These are phyloP conservation scores for Mycena indigotica DNA, from an alignment of 768 basidiomycete genomes.

Conservation along the genomic window DNA sequence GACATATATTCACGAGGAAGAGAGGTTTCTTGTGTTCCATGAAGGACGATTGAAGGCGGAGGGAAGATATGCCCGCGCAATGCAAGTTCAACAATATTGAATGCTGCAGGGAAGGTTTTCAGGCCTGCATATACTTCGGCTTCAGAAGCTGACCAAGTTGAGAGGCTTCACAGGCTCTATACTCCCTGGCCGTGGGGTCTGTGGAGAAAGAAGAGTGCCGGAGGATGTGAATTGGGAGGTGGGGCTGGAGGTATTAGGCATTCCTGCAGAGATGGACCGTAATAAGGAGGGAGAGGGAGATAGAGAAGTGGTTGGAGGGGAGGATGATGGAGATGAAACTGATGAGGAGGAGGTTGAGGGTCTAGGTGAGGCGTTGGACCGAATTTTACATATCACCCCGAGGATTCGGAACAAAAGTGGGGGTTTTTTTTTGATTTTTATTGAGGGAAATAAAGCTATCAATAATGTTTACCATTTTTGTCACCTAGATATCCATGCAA, in stretches of 20 bases:
- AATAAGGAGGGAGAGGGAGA: not conserved
- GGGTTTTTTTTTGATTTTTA: too few relatives aligned
- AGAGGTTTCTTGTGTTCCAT: not conserved
- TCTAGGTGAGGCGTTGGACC: not conserved
- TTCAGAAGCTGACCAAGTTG: constrained; percentile 1
- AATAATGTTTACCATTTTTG: too few relatives aligned
- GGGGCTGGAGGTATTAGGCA: not conserved
- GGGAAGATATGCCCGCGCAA: constrained; percentile 1
- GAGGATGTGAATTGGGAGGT: not conserved
- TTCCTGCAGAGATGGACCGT: not conserved
- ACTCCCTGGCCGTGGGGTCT: not conserved
- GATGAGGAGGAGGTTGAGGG: not conserved
- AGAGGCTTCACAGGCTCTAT: constrained; percentile 11
- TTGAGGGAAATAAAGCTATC: too few relatives aligned
- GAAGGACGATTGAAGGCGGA: not conserved
- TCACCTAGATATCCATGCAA: too few relatives aligned
- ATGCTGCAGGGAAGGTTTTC: constrained; percentile 9
- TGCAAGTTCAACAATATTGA: constrained; percentile 4
- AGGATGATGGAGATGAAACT: not conserved
- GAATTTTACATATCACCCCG: too few relatives aligned
- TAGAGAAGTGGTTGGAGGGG: not conserved
- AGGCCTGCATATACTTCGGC: not conserved
- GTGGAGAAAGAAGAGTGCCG: not conserved
- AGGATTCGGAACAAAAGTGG: too few relatives aligned
- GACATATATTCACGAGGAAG: constrained; percentile 19